A percentile compares a stretch with the other conserved stretches of the same genome.
These are phyloP conservation scores for Globisporangium cylindrosporum DNA, from an alignment of 352 stramenopile species.

Conservation along the genomic window DNA sequence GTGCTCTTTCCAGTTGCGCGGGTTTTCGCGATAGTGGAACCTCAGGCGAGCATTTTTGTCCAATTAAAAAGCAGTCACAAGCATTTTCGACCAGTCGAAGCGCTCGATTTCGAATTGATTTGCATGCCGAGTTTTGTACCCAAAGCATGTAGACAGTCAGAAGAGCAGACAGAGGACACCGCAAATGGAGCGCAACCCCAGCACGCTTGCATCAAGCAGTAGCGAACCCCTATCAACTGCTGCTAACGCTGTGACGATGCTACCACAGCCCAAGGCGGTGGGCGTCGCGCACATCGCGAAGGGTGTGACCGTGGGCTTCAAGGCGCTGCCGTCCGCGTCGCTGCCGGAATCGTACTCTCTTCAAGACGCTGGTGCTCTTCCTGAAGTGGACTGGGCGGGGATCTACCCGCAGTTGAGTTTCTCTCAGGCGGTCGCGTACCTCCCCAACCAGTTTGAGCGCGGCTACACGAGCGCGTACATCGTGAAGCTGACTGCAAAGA, in stretches of 20 bases:
- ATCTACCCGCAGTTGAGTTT: conserved; percentile 29
- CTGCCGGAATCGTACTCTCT: neutral
- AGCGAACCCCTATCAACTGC: neutral
- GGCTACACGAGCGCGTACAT: conserved; percentile 12
- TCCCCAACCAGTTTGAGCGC: conserved; percentile 29
- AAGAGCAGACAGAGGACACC: neutral
- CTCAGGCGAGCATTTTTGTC: neutral
- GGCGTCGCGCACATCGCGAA: neutral
- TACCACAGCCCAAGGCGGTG: neutral
- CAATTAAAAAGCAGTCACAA: neutral
- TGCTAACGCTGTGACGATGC: neutral
- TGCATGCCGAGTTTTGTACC: neutral
- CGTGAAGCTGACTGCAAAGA: conserved; percentile 11
- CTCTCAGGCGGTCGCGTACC: conserved; percentile 23
- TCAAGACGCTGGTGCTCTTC: neutral
- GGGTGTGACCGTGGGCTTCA: conserved; percentile 13
- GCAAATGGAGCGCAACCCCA: neutral
- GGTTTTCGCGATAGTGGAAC: neutral
- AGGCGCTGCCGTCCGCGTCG: conserved; percentile 10
- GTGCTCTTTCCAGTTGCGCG: neutral
- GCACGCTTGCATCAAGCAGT: neutral
- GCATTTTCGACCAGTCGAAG: neutral
- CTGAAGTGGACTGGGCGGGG: conserved; percentile 21
- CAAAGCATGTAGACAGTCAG: neutral
- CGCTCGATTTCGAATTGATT: neutral